Evolutionary conservation across 1,284 basidiomycete species (phyloP).

Genomic region (Chondrostereum purpureum): DNA sequence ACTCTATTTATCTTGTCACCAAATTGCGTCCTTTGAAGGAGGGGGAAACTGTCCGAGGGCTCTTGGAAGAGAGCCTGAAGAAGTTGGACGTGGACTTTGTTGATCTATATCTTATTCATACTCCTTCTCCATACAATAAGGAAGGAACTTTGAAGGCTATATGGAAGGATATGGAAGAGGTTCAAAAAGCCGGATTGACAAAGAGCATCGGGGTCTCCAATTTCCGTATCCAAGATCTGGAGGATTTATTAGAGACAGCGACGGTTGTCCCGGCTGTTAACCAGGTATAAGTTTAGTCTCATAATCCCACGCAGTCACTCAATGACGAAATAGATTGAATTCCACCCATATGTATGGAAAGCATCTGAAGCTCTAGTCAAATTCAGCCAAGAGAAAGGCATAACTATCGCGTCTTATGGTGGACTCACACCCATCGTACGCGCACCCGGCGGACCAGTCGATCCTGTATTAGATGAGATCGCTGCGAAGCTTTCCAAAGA

Average conservation of each 20-base stretch:
- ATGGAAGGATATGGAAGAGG: conserved; percentile 71
- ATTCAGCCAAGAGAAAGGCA: conserved; percentile 53
- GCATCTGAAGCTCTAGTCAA: conserved; percentile 47
- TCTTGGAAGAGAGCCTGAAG: conserved; percentile 46
- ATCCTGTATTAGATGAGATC: conserved; percentile 38
- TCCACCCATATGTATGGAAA: conserved; percentile 74
- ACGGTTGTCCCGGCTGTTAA: conserved; percentile 67
- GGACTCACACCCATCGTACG: conserved; percentile 57
- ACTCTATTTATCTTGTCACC: conserved; percentile 60
- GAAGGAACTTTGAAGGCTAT: conserved; percentile 42
- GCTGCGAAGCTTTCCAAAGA: conserved; percentile 39
- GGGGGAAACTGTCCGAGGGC: conserved; percentile 43
- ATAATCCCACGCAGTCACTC: conserved; percentile 9
- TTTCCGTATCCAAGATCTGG: conserved; percentile 62
- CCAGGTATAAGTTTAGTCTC: conserved; percentile 44
- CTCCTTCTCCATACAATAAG: conserved; percentile 35
- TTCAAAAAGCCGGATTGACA: conserved; percentile 61
- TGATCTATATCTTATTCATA: conserved; percentile 75
- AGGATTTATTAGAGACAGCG: conserved; percentile 53
- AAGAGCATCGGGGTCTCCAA: conserved; percentile 85
- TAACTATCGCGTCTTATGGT: conserved; percentile 64
- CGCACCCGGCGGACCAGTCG: conserved; percentile 49
- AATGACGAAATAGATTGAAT: conserved; percentile 56
- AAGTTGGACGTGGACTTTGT: conserved; percentile 66
- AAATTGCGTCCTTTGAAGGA: conserved; percentile 39